Percentiles rank a stretch among this genome's conserved stretches.
These are phyloP conservation scores for Gigaspora rosea DNA, from an alignment of 192 early-diverging fungal genomes.

Conservation along the genomic window DNA sequence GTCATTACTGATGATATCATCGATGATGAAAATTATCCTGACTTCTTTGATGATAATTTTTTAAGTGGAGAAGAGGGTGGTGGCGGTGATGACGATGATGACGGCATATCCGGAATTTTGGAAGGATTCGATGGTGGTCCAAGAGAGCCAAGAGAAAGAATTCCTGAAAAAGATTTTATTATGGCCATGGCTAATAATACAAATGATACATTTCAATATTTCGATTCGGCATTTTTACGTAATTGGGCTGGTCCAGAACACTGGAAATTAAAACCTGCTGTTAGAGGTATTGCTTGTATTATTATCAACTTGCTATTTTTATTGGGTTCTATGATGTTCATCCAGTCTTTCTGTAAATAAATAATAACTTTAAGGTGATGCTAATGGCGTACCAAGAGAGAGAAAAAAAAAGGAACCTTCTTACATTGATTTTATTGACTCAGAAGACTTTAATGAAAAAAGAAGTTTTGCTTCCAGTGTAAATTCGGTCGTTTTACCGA, in stretches of 20 bases:
- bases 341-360: constrained; percentile 6
- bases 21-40: not conserved
- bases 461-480: constrained; percentile 69
- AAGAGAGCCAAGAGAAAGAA: too few species aligned
- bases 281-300: constrained; percentile 35
- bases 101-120: constrained; percentile 20
- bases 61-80: not conserved
- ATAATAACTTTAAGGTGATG: constrained; percentile 25
- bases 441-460: constrained; percentile 58
- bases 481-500: constrained; percentile 56
- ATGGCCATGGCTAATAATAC: constrained; percentile 47
- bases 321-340: not conserved
- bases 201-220: constrained; percentile 80
- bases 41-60: not conserved
- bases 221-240: constrained; percentile 77
- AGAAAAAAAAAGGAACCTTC: constrained; percentile 50
- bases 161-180: constrained; percentile 34
- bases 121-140: not conserved
- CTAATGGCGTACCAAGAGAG: constrained; percentile 47
- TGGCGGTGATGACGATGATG: constrained; percentile 16
- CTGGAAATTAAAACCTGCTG: constrained; percentile 69
- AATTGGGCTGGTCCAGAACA: constrained; percentile 95
- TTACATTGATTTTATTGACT: constrained; percentile 65
- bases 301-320: not conserved
- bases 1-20: not conserved